These are phyloP conservation scores for Fusarium buxicola DNA, from an alignment of 2,329 filamentous ascomycete species.

Conservation along the genomic window DNA sequence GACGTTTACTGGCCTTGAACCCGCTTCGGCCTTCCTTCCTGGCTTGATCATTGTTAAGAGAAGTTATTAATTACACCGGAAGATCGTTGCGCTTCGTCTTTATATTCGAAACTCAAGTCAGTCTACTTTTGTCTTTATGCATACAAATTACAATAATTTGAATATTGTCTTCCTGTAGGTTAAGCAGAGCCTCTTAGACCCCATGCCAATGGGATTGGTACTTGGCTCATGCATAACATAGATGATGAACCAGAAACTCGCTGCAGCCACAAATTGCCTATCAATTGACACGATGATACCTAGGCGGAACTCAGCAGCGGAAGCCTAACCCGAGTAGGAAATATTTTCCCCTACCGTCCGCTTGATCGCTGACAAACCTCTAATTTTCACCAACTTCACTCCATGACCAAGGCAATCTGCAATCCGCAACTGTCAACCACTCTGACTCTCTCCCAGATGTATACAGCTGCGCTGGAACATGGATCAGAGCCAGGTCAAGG, in stretches of 20 bases:
- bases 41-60: slow-evolving; percentile 3
- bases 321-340: slow-evolving; percentile 18
- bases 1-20: slow-evolving; percentile 33
- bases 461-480: not conserved
- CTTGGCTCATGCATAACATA: too few relatives aligned
- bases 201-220: too few relatives aligned
- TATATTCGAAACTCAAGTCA: too few relatives aligned
- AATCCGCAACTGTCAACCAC: not conserved
- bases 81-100: too few relatives aligned
- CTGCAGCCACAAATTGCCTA: too few relatives aligned
- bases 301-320: not conserved
- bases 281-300: too few relatives aligned
- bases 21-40: not conserved
- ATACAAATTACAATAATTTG: too few relatives aligned
- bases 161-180: too few relatives aligned
- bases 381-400: not conserved
- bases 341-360: not conserved
- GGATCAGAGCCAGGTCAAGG: slow-evolving; percentile 2
- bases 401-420: not conserved
- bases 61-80: not conserved
- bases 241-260: too few relatives aligned
- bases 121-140: too few relatives aligned
- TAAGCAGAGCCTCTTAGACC: too few relatives aligned
- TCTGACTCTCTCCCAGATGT: too few relatives aligned
- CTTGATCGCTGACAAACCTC: not conserved